Conservation (phyloP, 441 rosid species). For the Populus hybrid region DNA sequence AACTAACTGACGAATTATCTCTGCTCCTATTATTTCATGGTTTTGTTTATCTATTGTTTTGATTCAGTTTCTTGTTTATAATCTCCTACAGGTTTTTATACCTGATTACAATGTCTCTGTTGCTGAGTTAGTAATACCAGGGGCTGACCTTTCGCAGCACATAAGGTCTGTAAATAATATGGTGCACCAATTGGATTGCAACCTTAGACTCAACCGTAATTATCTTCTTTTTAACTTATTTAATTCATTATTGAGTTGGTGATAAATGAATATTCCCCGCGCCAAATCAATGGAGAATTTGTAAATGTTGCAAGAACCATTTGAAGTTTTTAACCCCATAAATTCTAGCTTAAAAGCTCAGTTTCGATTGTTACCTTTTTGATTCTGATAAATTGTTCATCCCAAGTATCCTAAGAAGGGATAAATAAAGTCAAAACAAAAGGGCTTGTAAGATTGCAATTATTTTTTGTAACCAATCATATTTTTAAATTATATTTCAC, state of each 20-base stretch:
- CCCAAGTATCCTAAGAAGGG: neutral
- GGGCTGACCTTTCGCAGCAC: slow-evolving; percentile 35
- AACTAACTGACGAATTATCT: neutral
- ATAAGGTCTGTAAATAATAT: slow-evolving; percentile 24
- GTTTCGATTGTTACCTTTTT: neutral
- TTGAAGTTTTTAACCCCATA: neutral
- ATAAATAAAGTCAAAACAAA: neutral
- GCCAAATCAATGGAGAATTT: neutral
- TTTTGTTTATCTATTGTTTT: neutral
- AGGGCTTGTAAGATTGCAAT: neutral
- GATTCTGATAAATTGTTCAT: neutral
- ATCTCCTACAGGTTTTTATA: slow-evolving; percentile 24
- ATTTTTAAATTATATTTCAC: neutral
- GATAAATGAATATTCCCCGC: neutral
- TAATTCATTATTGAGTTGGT: neutral
- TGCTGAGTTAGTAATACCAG: slow-evolving; percentile 34
- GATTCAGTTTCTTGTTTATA: slow-evolving; percentile 1
- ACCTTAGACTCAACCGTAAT: neutral
- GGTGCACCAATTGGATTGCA: neutral
- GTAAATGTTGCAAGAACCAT: neutral
- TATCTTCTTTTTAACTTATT: neutral
- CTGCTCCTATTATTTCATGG: neutral
- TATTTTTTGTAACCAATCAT: neutral
- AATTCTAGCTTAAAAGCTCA: neutral
- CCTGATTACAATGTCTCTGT: slow-evolving; percentile 34